Evolutionary conservation across 108 stramenopile species (phyloP).

Genomic region (Conticribra weissflogii): DNA sequence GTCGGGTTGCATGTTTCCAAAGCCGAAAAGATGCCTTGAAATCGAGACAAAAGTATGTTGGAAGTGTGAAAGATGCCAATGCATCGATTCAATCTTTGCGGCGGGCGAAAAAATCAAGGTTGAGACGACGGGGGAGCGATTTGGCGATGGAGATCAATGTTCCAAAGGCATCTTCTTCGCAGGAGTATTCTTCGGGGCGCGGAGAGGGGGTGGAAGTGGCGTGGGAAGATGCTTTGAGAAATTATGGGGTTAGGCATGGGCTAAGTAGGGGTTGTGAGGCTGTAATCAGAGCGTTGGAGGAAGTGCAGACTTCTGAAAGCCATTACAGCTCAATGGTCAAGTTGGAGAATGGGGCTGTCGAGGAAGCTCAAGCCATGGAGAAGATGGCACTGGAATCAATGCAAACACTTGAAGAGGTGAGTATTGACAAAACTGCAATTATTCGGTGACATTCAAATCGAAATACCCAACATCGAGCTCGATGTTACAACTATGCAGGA

Average conservation of each 20-base stretch:
- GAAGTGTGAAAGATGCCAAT: slow-evolving; percentile 32
- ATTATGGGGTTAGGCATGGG: slow-evolving; percentile 27
- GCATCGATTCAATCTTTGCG: slow-evolving; percentile 28
- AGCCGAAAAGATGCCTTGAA: slow-evolving; percentile 40
- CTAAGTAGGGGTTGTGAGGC: slow-evolving; percentile 26
- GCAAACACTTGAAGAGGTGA: slow-evolving; percentile 56
- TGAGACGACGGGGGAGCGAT: not conserved
- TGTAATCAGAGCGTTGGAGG: slow-evolving; percentile 32
- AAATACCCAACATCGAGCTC: not conserved
- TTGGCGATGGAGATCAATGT: too few relatives aligned
- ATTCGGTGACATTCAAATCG: not conserved
- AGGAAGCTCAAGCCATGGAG: slow-evolving; percentile 53
- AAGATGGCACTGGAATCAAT: slow-evolving; percentile 50
- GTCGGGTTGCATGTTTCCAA: slow-evolving; percentile 18
- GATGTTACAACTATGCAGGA: slow-evolving; percentile 6
- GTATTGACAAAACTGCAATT: not conserved
- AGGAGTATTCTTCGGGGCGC: too few relatives aligned
- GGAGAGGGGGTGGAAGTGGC: slow-evolving; percentile 1
- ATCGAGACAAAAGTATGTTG: slow-evolving; percentile 22
- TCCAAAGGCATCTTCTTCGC: too few relatives aligned
- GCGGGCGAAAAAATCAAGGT: slow-evolving; percentile 1
- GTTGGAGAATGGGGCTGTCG: slow-evolving; percentile 57
- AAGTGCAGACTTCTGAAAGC: slow-evolving; percentile 34
- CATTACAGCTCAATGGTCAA: slow-evolving; percentile 49
- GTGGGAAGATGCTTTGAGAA: slow-evolving; percentile 37